These are phyloP conservation scores for Brassica rapa DNA, from an alignment of 345 rosid genomes.

Conservation along the genomic window DNA sequence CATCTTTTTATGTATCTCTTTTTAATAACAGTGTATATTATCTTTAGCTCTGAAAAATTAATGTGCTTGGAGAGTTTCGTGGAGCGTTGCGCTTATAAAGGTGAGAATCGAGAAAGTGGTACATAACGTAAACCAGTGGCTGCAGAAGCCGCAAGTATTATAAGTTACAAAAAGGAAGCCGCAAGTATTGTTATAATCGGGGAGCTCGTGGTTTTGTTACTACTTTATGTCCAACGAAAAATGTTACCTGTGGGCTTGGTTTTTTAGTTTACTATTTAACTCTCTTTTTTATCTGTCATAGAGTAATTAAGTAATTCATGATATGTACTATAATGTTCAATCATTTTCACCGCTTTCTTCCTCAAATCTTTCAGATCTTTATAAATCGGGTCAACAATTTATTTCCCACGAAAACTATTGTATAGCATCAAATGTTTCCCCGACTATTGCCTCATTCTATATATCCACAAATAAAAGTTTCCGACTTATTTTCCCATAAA, in stretches of 20 bases:
- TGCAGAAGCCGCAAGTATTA: not conserved
- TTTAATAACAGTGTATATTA: not conserved
- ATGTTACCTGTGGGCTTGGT: not conserved
- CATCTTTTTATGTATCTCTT: not conserved
- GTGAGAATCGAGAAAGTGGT: not conserved
- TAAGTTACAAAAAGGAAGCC: too few relatives aligned
- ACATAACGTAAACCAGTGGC: not conserved
- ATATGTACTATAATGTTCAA: not conserved
- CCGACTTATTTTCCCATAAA: too few relatives aligned
- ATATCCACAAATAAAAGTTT: too few relatives aligned
- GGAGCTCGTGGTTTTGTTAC: not conserved
- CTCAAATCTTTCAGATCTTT: too few relatives aligned
- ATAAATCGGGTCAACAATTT: too few relatives aligned
- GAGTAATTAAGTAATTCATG: not conserved
- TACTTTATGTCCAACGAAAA: not conserved
- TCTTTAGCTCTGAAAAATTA: not conserved
- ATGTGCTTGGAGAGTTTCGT: not conserved
- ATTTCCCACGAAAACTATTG: too few relatives aligned
- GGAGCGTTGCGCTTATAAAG: conserved; percentile 3
- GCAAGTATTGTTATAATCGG: not conserved
- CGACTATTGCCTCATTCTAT: too few relatives aligned
- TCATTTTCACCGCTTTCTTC: too few relatives aligned
- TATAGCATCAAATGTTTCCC: too few relatives aligned
- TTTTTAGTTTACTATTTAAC: not conserved
- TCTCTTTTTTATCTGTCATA: not conserved